These are phyloP conservation scores for Biscutella laevigata DNA, from an alignment of 441 rosid genomes.

Conservation along the genomic window DNA sequence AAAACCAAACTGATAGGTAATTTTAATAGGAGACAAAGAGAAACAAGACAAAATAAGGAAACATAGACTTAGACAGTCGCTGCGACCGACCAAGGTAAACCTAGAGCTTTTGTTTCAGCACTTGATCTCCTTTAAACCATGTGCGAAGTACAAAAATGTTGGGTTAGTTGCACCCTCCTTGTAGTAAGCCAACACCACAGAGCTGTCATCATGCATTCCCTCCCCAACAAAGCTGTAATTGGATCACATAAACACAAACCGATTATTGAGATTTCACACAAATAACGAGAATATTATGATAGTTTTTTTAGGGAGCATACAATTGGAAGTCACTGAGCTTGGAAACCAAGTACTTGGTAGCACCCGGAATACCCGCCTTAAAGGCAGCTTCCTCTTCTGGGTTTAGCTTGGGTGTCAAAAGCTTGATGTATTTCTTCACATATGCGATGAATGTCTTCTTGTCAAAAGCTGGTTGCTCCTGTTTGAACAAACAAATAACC, in stretches of 20 bases:
- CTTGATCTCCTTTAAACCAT: conserved; percentile 86
- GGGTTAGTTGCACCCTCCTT: conserved; percentile 92
- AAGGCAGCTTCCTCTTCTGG: conserved; percentile 47
- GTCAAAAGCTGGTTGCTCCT: conserved; percentile 95
- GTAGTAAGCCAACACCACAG: conserved; percentile 87
- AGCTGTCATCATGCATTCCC: conserved; percentile 71
- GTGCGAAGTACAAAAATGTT: conserved; percentile 80
- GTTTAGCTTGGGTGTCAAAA: conserved; percentile 51
- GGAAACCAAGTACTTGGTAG: conserved; percentile 72
- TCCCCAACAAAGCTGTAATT: conserved; percentile 83
- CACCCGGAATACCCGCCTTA: conserved; percentile 83
- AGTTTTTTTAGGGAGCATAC: conserved; percentile 33
- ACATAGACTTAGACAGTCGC: conserved; percentile 15
- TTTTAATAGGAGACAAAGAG: conserved; percentile 1
- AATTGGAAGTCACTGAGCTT: conserved; percentile 86
- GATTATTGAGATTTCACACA: not conserved
- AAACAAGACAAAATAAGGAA: not conserved
- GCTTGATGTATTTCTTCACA: conserved; percentile 74
- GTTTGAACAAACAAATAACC: not conserved
- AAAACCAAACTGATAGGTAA: conserved; percentile 10
- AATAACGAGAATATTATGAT: not conserved
- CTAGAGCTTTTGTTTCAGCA: conserved; percentile 41
- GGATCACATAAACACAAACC: not conserved
- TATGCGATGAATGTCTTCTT: conserved; percentile 66
- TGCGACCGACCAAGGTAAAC: conserved; percentile 14